phyloP scores from a whole-genome alignment of 2,329 filamentous ascomycete species.

The Cordyceps fumosorosea region DNA sequence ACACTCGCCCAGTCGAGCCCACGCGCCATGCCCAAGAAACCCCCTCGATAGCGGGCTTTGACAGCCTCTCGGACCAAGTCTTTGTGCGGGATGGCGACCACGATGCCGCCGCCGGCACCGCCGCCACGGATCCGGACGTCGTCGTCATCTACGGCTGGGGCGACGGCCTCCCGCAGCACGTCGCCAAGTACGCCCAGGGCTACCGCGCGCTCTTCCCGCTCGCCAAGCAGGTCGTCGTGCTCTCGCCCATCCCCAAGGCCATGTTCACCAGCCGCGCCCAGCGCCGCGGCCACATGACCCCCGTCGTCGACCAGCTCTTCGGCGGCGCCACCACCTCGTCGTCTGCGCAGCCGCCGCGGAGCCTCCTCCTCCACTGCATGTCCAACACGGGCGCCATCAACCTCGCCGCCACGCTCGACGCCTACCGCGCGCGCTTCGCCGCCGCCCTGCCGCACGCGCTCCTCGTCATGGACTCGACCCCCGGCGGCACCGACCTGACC shows the following conservation, averaged over 20 bases:
- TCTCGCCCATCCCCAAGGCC: slow-evolving; percentile 43
- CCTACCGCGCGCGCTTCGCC: slow-evolving; percentile 33
- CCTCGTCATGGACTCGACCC: slow-evolving; percentile 46
- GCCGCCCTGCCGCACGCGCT: slow-evolving; percentile 40
- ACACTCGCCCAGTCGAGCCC: background rate
- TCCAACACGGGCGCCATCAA: slow-evolving; percentile 54
- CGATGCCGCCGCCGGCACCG: slow-evolving; percentile 15
- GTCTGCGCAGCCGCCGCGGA: slow-evolving; percentile 13
- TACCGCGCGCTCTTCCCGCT: slow-evolving; percentile 45
- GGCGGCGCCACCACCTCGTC: background rate
- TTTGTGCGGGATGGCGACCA: slow-evolving; percentile 34
- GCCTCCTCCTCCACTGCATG: slow-evolving; percentile 49
- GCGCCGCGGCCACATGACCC: slow-evolving; percentile 39
- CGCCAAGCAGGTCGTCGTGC: slow-evolving; percentile 43
- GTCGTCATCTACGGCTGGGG: slow-evolving; percentile 53
- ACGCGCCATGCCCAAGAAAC: slow-evolving; percentile 14
- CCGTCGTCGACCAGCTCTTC: slow-evolving; percentile 35
- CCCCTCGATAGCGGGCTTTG: slow-evolving; percentile 37
- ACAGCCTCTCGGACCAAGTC: slow-evolving; percentile 39
- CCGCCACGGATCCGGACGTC: slow-evolving; percentile 32
- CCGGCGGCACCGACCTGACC: slow-evolving; percentile 38
- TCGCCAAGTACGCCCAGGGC: slow-evolving; percentile 48
- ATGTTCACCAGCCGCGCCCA: slow-evolving; percentile 36
- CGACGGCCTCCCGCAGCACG: slow-evolving; percentile 47
- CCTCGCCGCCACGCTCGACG: slow-evolving; percentile 42